Conservation (phyloP, 768 basidiomycete species). For the Sistotremastrum suecicum region DNA sequence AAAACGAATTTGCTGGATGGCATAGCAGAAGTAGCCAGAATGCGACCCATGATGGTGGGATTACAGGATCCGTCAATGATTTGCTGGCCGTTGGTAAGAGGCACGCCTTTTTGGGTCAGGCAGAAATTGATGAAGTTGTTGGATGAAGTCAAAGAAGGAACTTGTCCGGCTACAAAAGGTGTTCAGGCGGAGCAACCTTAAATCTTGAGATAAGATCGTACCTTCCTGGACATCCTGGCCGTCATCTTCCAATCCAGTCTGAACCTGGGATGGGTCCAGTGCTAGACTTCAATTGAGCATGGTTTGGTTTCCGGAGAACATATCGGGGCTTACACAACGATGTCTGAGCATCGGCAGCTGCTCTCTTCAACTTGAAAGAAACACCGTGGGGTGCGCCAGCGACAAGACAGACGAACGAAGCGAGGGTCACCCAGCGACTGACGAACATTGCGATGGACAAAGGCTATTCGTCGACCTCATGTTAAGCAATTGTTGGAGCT, state of each 20-base stretch:
- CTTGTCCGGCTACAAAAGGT: constrained; percentile 27
- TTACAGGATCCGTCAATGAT: constrained; percentile 30
- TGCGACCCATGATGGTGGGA: constrained; percentile 34
- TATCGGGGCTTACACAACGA: no score
- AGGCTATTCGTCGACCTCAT: no score
- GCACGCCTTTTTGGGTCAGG: constrained; percentile 12
- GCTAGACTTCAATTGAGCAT: no score
- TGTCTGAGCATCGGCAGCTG: no score
- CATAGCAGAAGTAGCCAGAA: constrained; percentile 28
- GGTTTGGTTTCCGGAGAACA: no score
- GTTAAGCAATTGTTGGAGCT: no score
- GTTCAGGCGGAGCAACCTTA: not conserved
- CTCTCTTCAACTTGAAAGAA: no score
- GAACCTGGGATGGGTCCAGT: constrained; percentile 36
- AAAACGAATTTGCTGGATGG: constrained; percentile 32
- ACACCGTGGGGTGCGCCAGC: no score
- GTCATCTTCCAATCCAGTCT: constrained; percentile 37
- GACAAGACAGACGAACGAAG: no score
- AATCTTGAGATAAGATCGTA: no score
- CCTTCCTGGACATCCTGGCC: constrained; percentile 21
- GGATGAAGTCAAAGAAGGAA: constrained; percentile 41
- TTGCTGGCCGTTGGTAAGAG: constrained; percentile 29
- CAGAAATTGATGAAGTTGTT: constrained; percentile 65
- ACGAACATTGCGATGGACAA: no score
- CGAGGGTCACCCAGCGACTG: no score